phyloP scores from a whole-genome alignment of 2,329 filamentous ascomycete species.

The Verticillium nonalfalfae region DNA sequence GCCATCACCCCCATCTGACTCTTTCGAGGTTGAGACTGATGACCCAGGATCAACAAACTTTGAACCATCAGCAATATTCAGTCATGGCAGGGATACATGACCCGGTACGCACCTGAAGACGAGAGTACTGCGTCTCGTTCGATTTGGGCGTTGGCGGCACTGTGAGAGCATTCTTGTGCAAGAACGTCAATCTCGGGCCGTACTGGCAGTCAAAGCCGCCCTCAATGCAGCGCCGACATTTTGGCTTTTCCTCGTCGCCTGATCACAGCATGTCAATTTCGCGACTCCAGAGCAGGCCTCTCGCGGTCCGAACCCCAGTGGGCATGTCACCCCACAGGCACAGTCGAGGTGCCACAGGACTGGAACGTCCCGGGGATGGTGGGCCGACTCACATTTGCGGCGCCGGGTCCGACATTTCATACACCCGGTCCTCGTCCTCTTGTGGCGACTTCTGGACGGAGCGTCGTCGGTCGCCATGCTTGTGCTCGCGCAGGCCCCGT shows the following conservation, averaged over 20 bases:
- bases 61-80: background rate
- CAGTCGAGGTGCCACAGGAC: background rate
- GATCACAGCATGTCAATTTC: background rate
- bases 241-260: constrained; percentile 46
- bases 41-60: constrained; percentile 6
- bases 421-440: constrained; percentile 35
- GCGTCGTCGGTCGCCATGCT: constrained; percentile 7
- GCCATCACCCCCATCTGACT: background rate
- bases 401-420: constrained; percentile 40
- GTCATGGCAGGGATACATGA: background rate
- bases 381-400: constrained; percentile 34
- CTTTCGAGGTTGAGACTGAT: background rate
- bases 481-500: background rate
- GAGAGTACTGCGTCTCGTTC: constrained; percentile 4
- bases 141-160: constrained; percentile 13
- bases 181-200: constrained; percentile 37
- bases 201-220: constrained; percentile 42
- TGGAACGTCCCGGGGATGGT: background rate
- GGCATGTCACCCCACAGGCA: background rate
- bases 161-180: constrained; percentile 40
- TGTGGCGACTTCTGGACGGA: constrained; percentile 8
- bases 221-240: constrained; percentile 38
- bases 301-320: background rate
- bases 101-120: constrained; percentile 9
- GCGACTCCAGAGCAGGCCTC: background rate